Percentiles rank a stretch among this genome's conserved stretches.
phyloP scores from a whole-genome alignment of 2,329 filamentous ascomycete species.

The Coniochaeta prunicola region DNA sequence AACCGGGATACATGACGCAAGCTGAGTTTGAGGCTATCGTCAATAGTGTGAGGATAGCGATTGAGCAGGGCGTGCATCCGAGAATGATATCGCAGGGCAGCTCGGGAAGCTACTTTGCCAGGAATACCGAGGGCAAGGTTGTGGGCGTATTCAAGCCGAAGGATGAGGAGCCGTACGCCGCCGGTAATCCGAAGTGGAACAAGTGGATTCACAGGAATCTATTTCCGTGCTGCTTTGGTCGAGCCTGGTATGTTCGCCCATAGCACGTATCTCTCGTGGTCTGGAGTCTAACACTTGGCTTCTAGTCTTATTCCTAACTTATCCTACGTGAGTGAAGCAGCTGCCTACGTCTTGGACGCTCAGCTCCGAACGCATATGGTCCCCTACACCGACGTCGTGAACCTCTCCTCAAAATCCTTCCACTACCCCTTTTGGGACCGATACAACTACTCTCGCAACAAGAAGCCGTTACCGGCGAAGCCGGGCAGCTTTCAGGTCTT shows the following conservation, averaged over 20 bases:
- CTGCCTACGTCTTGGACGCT: slow-evolving; percentile 88
- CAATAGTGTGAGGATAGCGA: slow-evolving; percentile 83
- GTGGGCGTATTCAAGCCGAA: slow-evolving; percentile 99
- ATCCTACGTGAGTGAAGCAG: slow-evolving; percentile 95
- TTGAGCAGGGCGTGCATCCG: slow-evolving; percentile 84
- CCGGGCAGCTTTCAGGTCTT: slow-evolving; percentile 97
- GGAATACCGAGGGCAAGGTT: slow-evolving; percentile 85
- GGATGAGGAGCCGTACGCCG: slow-evolving; percentile 96
- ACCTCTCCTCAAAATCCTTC: slow-evolving; percentile 91
- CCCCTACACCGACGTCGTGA: slow-evolving; percentile 92
- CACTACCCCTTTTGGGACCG: slow-evolving; percentile 98
- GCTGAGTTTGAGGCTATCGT: slow-evolving; percentile 81
- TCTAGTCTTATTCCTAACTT: slow-evolving; percentile 86
- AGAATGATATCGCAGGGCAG: slow-evolving; percentile 96
- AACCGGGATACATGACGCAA: slow-evolving; percentile 64
- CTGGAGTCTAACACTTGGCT: slow-evolving; percentile 8
- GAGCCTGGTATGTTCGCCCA: slow-evolving; percentile 61
- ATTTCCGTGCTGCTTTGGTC: slow-evolving; percentile 94
- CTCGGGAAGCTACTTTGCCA: slow-evolving; percentile 95
- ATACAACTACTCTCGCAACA: slow-evolving; percentile 78
- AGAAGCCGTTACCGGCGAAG: slow-evolving; percentile 81
- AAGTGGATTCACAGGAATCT: slow-evolving; percentile 99
- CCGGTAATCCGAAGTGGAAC: slow-evolving; percentile 97
- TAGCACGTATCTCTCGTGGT: not conserved
- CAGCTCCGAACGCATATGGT: slow-evolving; percentile 88